phyloP scores from a whole-genome alignment of 2,329 filamentous ascomycete genomes.

The Fusarium ramigenum region DNA sequence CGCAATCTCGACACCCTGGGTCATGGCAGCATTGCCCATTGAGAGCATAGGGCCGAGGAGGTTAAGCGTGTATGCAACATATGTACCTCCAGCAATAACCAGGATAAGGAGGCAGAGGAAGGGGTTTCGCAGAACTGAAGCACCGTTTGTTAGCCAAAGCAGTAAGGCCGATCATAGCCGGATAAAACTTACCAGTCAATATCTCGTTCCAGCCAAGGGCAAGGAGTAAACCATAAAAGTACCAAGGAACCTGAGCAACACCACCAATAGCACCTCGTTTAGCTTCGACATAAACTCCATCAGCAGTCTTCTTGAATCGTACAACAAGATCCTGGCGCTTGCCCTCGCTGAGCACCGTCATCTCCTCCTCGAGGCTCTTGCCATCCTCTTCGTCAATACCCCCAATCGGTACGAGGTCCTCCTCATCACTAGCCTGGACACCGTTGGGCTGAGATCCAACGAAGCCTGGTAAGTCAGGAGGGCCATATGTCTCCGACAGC shows the following conservation, averaged over 20 bases:
- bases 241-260: constrained; percentile 91
- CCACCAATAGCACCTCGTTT: constrained; percentile 97
- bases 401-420: constrained; percentile 87
- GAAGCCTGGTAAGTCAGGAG: constrained; percentile 86
- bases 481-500: constrained; percentile 75
- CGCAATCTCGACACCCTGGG: constrained; percentile 88
- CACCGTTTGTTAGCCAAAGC: constrained; percentile 12
- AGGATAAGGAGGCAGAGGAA: constrained; percentile 91
- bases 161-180: background rate
- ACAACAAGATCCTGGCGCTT: constrained; percentile 93
- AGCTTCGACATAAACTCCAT: constrained; percentile 97
- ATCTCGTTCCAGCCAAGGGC: constrained; percentile 99
- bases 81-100: constrained; percentile 78
- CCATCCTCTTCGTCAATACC: constrained; percentile 95
- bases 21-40: constrained; percentile 89
- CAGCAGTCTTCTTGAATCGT: constrained; percentile 97
- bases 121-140: constrained; percentile 87
- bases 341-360: constrained; percentile 89
- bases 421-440: constrained; percentile 84
- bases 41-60: constrained; percentile 95
- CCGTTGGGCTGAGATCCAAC: constrained; percentile 80
- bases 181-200: constrained; percentile 75
- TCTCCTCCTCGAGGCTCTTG: constrained; percentile 95
- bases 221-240: constrained; percentile 90
- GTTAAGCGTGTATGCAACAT: constrained; percentile 92